Base-by-base conservation (phyloP, 352 stramenopile species). In the Globisporangium carolinianum region DNA sequence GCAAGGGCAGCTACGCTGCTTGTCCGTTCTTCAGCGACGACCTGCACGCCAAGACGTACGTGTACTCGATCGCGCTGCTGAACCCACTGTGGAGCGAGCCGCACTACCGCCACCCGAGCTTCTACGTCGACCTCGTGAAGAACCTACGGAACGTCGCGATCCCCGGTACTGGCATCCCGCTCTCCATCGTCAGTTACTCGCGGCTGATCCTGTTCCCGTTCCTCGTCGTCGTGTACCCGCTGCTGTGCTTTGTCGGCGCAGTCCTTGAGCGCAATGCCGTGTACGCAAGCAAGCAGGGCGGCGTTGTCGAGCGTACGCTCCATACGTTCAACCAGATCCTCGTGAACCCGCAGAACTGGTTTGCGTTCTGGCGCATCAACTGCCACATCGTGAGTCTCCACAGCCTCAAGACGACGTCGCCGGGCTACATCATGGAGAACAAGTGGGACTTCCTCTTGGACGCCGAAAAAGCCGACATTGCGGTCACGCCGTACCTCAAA, bases 141-240 rank as follows among this genome's bases (percentile, higher is more conserved):
- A 99, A 99, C 74, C 76, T 99, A 62, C 84, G 93, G 59, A 98
- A 99, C 69, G 95, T 99, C 35, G 97, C 97, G 24, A 96, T 99
- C 67, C 96, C 96, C 9, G 96, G 97, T 62, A 99, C 95, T 53
- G 96, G 96, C 50, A 68, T 99, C 12, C 91, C 96, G 45, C 77
- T 99, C 32, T 96, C 86, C 61, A 65, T 91, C 53, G 79, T 97
- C 57, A 83, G 77, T 69, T 92, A 85, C 69, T 93, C 81, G 67
- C 84, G 87, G 42, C 15, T 95, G 14, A 72, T 94, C 54, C 70
- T 90, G 41, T 87, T 91, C 60, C 83, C 85, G 47, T 97, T 96
- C 67, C 68, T 97, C 37, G 55, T 96, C 39, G 79, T 96, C 35
- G 73, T 94, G 43, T 96, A 97, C 73, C 91, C 91, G 55, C 77